A percentile compares a stretch with the other conserved stretches of the same genome.
These are phyloP conservation scores for Capsicum chinense DNA, from an alignment of 257 asterid species.

Conservation along the genomic window DNA sequence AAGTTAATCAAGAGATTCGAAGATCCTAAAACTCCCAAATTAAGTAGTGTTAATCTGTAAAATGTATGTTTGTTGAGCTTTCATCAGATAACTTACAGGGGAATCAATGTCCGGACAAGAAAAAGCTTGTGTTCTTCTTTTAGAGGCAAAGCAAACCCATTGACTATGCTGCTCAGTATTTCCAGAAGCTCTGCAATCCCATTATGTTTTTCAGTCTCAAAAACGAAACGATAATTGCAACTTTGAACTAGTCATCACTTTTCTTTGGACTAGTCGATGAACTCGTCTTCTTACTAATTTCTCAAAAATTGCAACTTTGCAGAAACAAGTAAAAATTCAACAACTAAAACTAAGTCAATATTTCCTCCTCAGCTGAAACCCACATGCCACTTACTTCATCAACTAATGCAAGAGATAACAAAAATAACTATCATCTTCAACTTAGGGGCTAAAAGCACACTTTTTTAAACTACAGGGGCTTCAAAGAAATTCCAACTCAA, in stretches of 20 bases:
- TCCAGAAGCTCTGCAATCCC: conserved; percentile 83
- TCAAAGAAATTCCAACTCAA: not conserved
- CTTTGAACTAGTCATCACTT: conserved; percentile 37
- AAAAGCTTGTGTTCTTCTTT: conserved; percentile 88
- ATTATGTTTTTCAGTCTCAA: conserved; percentile 79
- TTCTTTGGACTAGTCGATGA: conserved; percentile 42
- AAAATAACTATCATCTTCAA: not conserved
- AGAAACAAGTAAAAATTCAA: conserved; percentile 4
- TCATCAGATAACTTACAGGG: conserved; percentile 40
- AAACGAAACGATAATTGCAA: conserved; percentile 52
- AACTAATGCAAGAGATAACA: not conserved
- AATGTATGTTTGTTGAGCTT: too few relatives aligned
- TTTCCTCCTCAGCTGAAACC: not conserved
- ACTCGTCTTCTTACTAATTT: conserved; percentile 58
- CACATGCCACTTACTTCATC: not conserved
- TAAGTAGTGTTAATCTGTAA: too few relatives aligned
- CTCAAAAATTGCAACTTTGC: not conserved
- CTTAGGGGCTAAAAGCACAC: not conserved
- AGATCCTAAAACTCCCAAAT: not conserved
- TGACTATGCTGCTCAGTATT: conserved; percentile 78
- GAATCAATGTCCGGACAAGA: conserved; percentile 70
- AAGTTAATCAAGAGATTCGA: not conserved
- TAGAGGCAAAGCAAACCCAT: conserved; percentile 85
- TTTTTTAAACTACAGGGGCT: not conserved
- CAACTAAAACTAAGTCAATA: conserved; percentile 3